Percentiles rank a stretch among this genome's conserved stretches.
Conservation (phyloP, 1,284 basidiomycete genomes). For the Cryptococcus amylolentus region DNA sequence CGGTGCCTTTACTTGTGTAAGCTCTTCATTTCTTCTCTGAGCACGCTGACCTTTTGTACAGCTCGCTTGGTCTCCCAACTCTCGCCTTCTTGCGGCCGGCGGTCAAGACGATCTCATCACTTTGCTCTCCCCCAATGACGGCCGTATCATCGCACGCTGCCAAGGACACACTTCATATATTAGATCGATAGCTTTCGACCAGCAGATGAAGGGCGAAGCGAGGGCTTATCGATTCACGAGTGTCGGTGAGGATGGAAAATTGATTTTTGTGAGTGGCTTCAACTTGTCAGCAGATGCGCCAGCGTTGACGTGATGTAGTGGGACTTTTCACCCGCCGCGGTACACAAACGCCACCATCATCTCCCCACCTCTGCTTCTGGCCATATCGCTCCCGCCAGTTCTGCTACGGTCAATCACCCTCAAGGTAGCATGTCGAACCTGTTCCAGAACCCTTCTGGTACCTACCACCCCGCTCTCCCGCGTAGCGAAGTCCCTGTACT, state of each 20-base stretch:
- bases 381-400: conserved; percentile 14
- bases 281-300: background rate
- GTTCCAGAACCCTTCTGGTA: conserved; percentile 48
- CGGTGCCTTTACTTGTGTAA: conserved; percentile 70
- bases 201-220: conserved; percentile 69
- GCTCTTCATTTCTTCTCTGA: conserved; percentile 2
- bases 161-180: conserved; percentile 96
- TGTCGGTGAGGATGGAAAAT: conserved; percentile 89
- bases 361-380: conserved; percentile 32
- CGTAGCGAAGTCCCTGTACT: conserved; percentile 83
- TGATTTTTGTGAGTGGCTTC: conserved; percentile 64
- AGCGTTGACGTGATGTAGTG: conserved; percentile 56
- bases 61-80: conserved; percentile 91
- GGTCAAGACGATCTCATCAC: conserved; percentile 92
- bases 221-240: conserved; percentile 86
- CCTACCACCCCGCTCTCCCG: conserved; percentile 78
- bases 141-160: conserved; percentile 88
- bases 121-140: conserved; percentile 74
- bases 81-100: conserved; percentile 84
- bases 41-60: background rate
- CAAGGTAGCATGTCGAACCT: conserved; percentile 54
- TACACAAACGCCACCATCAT: conserved; percentile 47
- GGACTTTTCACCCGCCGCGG: conserved; percentile 71
- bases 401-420: conserved; percentile 31
- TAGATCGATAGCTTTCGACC: conserved; percentile 80